phyloP scores from a whole-genome alignment of 1,284 basidiomycete genomes.

The Tilletia indica region DNA sequence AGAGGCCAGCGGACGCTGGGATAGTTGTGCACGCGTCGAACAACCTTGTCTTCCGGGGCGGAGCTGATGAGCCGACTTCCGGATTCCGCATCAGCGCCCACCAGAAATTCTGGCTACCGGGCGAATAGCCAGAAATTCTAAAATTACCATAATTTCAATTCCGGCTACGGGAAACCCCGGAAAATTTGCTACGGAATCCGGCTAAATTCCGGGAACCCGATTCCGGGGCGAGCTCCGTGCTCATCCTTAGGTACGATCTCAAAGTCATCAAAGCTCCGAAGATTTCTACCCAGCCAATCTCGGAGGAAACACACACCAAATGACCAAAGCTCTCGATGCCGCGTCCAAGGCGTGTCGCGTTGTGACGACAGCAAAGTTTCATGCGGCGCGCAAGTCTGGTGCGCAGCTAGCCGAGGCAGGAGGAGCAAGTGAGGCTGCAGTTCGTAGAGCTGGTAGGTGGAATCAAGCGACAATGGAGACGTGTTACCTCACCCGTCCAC shows the following conservation, averaged over 20 bases:
- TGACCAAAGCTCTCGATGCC: background rate
- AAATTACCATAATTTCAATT: too few species aligned
- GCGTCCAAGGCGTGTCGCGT: conserved; percentile 1
- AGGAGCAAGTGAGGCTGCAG: background rate
- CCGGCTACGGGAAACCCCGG: too few species aligned
- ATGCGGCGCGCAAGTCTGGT: background rate
- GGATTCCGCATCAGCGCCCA: too few species aligned
- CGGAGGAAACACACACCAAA: background rate
- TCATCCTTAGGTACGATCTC: conserved; percentile 6
- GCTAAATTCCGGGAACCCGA: too few species aligned
- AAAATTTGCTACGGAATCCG: too few species aligned
- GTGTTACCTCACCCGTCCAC: background rate
- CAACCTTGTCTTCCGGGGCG: too few species aligned
- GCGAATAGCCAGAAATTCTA: too few species aligned
- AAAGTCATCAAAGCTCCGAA: conserved; percentile 4
- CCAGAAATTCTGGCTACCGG: too few species aligned
- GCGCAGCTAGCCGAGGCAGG: conserved; percentile 5
- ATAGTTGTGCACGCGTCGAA: too few species aligned
- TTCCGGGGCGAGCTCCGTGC: too few species aligned
- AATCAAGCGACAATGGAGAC: conserved; percentile 8
- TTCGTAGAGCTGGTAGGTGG: conserved; percentile 4
- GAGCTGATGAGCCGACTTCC: too few species aligned
- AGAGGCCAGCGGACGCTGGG: too few species aligned
- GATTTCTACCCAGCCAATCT: background rate
- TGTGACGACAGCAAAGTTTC: background rate